Conservation (phyloP, 192 early-diverging fungal species). For the Phlyctochytrium planicorne region DNA sequence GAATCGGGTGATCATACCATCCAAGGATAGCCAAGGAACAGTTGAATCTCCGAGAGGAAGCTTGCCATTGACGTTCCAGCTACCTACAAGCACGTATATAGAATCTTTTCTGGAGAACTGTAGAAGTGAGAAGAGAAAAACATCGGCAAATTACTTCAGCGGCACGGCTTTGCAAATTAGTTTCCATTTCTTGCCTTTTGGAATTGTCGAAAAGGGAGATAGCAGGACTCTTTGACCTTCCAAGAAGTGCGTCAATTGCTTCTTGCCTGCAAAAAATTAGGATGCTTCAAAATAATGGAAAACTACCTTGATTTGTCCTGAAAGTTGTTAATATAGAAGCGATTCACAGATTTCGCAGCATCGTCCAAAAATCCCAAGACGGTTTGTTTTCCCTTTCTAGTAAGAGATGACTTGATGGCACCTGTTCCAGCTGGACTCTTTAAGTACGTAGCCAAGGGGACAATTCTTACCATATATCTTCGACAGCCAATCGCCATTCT, state of each 20-base stretch:
- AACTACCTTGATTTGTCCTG: conserved; percentile 73
- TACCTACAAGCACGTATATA: conserved; percentile 76
- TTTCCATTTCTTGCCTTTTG: conserved; percentile 35
- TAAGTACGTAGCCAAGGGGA: neutral
- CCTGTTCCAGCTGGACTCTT: conserved; percentile 77
- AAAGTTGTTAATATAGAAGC: conserved; percentile 95
- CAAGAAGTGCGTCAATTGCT: conserved; percentile 86
- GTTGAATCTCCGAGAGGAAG: conserved; percentile 47
- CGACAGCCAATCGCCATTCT: conserved; percentile 90
- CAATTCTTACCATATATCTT: conserved; percentile 65
- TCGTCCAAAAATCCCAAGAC: conserved; percentile 81
- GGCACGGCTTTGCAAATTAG: conserved; percentile 22
- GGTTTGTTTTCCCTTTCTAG: conserved; percentile 85
- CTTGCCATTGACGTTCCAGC: conserved; percentile 92
- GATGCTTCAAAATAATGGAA: neutral
- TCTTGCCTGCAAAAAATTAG: conserved; percentile 65
- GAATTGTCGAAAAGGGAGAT: conserved; percentile 38
- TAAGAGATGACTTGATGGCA: conserved; percentile 87
- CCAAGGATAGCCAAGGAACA: conserved; percentile 61
- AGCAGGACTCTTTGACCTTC: conserved; percentile 27
- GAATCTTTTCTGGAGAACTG: conserved; percentile 58
- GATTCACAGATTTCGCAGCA: conserved; percentile 87
- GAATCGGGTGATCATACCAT: conserved; percentile 40
- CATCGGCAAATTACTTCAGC: conserved; percentile 9
- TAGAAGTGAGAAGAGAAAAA: too few species aligned